Evolutionary conservation across 768 basidiomycete genomes (phyloP), one percentile per base, ranked within the genome.

Genomic region (Cystofilobasidium capitatum): DNA sequence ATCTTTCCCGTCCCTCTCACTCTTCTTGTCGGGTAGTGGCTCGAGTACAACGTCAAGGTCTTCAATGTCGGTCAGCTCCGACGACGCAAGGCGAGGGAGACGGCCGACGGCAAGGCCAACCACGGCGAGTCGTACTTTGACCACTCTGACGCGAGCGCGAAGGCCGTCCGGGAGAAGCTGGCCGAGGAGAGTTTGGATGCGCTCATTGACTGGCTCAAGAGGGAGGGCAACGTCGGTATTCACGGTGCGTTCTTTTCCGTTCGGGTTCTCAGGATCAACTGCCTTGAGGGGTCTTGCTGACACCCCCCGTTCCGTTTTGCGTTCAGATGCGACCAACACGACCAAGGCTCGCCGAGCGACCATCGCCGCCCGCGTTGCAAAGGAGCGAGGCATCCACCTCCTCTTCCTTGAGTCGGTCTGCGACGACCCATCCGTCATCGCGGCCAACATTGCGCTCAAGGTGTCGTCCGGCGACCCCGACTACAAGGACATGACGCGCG

Each of bases 21-120:
- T 20, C 54, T 35, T 62, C 20, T 13, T 44, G 14, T 55, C 44
- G 12, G 26, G 36, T 71, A 98, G 92, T 99, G 96, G 96, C 83
- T 99, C 54, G 96, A 99, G 77, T 99, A 97, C 76, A 85, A 94
- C 71, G 94, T 96, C 71, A 89, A 92, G 88, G 96, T 98, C 7
- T 98, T 98, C 81, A 98, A 99, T 75, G 96, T 98, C 35, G 96
- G 94, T 8, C 94, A 98, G 76, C 80, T 96, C 29, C 83, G 93
- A 65, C 84, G 92, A 35, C 87, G 88, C 1, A 85, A 92, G 70
- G 94, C 94, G 20, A 83, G 80, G 68, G 55, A 64, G 57, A 33
- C 29, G 22, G 36, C 37, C 55, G 29, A 37, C 24, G 55, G 66
- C 36, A n/a, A 36, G n/a, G 62, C 54, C 47, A 89, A 96, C 75